Percentiles rank a stretch among this genome's conserved stretches.
Conservation (phyloP, 1,139 yeast species). For the Citeromyces hawaiiensis region DNA sequence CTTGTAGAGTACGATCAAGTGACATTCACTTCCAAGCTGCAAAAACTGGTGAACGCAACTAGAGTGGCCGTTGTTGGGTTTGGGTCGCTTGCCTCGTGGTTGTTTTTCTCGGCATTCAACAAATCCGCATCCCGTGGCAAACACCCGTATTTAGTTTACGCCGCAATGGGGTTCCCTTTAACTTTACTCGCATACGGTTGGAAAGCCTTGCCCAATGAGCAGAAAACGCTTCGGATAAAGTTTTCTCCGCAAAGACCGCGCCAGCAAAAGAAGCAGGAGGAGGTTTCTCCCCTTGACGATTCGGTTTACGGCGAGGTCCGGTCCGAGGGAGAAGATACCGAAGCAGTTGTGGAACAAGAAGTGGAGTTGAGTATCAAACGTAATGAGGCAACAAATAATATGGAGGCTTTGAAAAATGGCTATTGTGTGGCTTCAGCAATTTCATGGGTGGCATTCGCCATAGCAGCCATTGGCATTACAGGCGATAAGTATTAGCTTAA, state of each 20-base stretch:
- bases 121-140: conserved; percentile 28
- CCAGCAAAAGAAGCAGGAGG: conserved; percentile 9
- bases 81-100: conserved; percentile 23
- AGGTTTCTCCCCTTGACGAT: conserved; percentile 29
- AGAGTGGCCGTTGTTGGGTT: conserved; percentile 21
- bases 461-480: conserved; percentile 31
- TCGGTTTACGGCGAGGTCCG: conserved; percentile 34
- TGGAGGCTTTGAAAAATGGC: conserved; percentile 19
- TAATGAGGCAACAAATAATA: conserved; percentile 23
- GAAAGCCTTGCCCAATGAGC: not conserved
- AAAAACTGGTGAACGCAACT: conserved; percentile 12
- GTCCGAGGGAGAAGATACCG: conserved; percentile 12
- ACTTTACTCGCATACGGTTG: conserved; percentile 8
- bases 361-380: conserved; percentile 26
- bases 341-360: conserved; percentile 24
- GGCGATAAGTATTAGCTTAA: conserved; percentile 24
- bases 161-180: conserved; percentile 36
- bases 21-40: conserved; percentile 2
- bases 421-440: conserved; percentile 25
- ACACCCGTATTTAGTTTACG: conserved; percentile 43
- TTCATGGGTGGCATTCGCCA: conserved; percentile 26
- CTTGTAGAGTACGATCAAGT: conserved; percentile 3
- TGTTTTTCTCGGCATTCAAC: conserved; percentile 28
- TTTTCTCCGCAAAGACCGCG: conserved; percentile 5
- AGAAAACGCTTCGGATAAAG: not conserved